Evolutionary conservation across 768 basidiomycete genomes (phyloP), one percentile per base, ranked within the genome.

Genomic region (Lactarius indigo): DNA sequence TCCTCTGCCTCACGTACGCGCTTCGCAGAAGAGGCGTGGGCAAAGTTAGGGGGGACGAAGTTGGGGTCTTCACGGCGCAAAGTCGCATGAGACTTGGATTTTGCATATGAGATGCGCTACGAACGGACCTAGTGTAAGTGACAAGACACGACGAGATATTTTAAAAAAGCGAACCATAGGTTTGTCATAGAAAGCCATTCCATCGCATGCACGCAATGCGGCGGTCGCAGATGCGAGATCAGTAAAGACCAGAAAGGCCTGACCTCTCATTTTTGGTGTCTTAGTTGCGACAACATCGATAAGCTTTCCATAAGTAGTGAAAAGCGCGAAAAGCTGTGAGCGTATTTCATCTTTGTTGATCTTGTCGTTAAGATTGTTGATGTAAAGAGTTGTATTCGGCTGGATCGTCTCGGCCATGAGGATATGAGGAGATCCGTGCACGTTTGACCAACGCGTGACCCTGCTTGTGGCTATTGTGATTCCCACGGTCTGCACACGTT

Each of bases 191-290:
- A 96, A 96, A 31, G 86, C 69, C 86, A 96, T 92, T 63, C 96
- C 96, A 73, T 94, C 91, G 74, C 95, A 90, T 56, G 90, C 93
- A 58, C 96, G 85, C 87, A 98, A 84, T 41, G 96, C 96, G 62
- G 93, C 86, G 6, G 96, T 98, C 65, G 94, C 93, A 62, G 88
- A 87, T 12, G 92, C 86, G 59, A 96, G 87, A 79, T 98, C 96
- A 59, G 86, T 84, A 79, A 97, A 98, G 72, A 96, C 94, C 74
- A 98, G 88, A 78, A 97, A 98, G 1, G 96, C 96, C 78, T 97
- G 95, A 26, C 95, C 96, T 70, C 89, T 85, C 88, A 92, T 93
- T 77, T 88, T 91, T 65, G 85, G 79, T 74, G 82, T 85, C 77
- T 96, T 95, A 30, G 90, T 87, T 28, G 96, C 95, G 65, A 98